Base-by-base conservation (phyloP, 225 moss, liverwort and hornwort species). In the Polytrichum commune region DNA sequence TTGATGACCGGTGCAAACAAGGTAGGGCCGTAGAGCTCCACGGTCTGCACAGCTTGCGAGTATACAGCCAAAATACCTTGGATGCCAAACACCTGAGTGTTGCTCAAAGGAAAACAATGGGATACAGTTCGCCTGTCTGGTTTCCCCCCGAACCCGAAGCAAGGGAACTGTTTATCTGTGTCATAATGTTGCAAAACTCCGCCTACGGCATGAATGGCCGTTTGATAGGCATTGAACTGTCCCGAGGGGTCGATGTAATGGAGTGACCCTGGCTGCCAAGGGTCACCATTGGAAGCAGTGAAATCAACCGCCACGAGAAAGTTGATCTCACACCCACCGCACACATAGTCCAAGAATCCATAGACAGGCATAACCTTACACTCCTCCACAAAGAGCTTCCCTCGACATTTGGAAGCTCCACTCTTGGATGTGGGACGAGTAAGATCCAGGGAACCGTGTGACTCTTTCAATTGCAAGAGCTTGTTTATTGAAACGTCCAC, bases 231-330 rank as follows among this genome's bases (percentile, higher is more conserved):
- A 35, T 97, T 97, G 53, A 84, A 86, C 29, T 81, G 90, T 0
- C 94, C 90, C 35, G 19, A 69, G 29, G 88, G 94, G 67, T 94
- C 92, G 26, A 93, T 79, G 75, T 84, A 97, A 65, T 97, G 96
- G 22, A 97, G 74, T 1, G 94, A 94, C 66, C 89, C 74, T 4
- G 84, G 86, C 60, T 86, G 92, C 35, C 70, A 79, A 7, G 92
- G 91, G 64, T 93, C 82, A 65, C 97, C 97, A 38, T 97, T 97
- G 0, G 97, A 97, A 8, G 94, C 93, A 22, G 97, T 97, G 69
- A 94, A 97, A 68, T 97, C 97, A 56, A 97, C 84, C 1, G 97
- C 94, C 79, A 97, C 94, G 69, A 91, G 86, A 74, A 94, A 97
- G 74, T 75, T 88, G 53, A 97, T 92, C 79, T 97, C 94, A 67